Evolutionary conservation across 2,329 filamentous ascomycete genomes (phyloP), one percentile per base, ranked within the genome.

Genomic region (Monosporascus sp.): DNA sequence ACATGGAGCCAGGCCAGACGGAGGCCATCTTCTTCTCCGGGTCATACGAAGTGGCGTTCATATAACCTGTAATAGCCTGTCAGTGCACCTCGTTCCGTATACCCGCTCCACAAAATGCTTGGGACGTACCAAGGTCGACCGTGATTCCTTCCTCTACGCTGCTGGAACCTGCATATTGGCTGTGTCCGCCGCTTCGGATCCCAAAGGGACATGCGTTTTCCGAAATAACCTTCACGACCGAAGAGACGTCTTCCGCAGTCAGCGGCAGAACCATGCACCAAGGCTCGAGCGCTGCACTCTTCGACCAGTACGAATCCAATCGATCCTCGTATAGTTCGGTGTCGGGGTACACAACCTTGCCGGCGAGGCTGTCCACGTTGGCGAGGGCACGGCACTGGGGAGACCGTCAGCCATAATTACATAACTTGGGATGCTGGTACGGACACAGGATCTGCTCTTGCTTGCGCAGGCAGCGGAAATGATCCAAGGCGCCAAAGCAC

Each of bases 221-320:
- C 25, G 62, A 59, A 0, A 76, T 60, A 2, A 68, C 60, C 45
- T 66, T 69, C 20, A 75, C 61, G 2, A 67, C 64, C 7, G 58
- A 56, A 5, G 72, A 68, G 7, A 74, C 71, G 53, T 76, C 72
- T 6, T 67, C 54, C 6, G 68, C 57, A 1, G 65, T 63, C 27
- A 59, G 54, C 2, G 70, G 71, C 49, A 70, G 56, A 7, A 65
- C 67, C 58, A 72, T 67, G 44, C 72, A 73, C 63, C 67, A 69
- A 6, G 70, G 66, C 4, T 61, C 50, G 25, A 72, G 55, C 7
- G 68, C 68, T 2, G 71, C 71, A 36, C 67, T 69, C 37, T 59
- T 54, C 5, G 70, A 72, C 67, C 68, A 73, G 62, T 72, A 73
- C 1, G 67, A 65, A 24, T 62, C 58, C 49, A 72, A n/a, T 3